Percentiles rank a stretch among this genome's conserved stretches.
Evolutionary conservation across 2,329 filamentous ascomycete species (phyloP).

Genomic region (Calonectria naviculata): DNA sequence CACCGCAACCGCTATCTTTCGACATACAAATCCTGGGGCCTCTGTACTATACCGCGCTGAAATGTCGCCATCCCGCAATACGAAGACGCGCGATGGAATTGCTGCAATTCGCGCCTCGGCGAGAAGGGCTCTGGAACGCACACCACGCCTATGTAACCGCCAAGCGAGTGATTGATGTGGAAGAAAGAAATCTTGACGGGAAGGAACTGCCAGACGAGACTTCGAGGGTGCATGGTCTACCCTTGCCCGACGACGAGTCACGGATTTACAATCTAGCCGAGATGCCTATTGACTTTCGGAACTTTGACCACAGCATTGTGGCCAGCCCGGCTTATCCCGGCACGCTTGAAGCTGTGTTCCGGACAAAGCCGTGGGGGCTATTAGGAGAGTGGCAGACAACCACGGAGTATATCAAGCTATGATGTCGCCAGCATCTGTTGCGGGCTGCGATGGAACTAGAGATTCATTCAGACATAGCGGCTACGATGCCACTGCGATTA

Average conservation of each 20-base stretch:
- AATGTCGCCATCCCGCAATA: conserved; percentile 9
- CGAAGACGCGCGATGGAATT: conserved; percentile 12
- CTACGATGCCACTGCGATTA: no score
- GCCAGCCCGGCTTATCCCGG: background rate
- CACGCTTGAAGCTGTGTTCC: background rate
- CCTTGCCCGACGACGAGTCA: background rate
- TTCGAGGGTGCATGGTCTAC: background rate
- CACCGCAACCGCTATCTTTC: conserved; percentile 9
- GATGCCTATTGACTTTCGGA: background rate
- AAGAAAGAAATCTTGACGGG: conserved; percentile 7
- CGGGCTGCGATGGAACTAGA: background rate
- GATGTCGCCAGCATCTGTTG: background rate
- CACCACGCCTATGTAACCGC: conserved; percentile 16
- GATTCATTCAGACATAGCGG: background rate
- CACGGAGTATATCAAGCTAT: conserved; percentile 10
- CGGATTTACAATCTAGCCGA: background rate
- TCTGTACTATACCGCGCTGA: conserved; percentile 8
- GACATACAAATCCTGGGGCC: conserved; percentile 12
- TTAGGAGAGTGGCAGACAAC: conserved; percentile 3
- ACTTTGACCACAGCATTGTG: background rate
- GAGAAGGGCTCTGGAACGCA: conserved; percentile 14
- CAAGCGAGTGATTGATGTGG: conserved; percentile 8
- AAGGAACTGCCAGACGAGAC: conserved; percentile 3
- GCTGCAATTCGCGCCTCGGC: background rate
- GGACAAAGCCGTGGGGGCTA: conserved; percentile 2